Evolutionary conservation across 2,329 filamentous ascomycete species (phyloP).

Genomic region (Ophiosphaerella narmari): DNA sequence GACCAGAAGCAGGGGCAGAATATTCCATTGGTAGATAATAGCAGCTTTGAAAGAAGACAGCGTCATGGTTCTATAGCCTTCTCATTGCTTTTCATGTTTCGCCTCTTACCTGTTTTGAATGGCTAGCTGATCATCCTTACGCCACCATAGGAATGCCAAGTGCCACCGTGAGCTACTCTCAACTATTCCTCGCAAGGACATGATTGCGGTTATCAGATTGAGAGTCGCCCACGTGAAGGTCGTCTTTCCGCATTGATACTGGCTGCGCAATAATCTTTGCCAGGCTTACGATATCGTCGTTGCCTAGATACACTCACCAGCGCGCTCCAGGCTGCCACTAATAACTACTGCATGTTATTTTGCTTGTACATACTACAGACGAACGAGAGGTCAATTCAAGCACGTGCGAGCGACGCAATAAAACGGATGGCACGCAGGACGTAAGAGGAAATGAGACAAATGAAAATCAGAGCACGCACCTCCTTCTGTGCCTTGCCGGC

Average conservation of each 20-base stretch:
- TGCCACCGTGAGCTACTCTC: no score
- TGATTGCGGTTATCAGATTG: background rate
- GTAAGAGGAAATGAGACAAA: slow-evolving; percentile 24
- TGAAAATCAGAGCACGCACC: slow-evolving; percentile 33
- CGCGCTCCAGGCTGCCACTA: no score
- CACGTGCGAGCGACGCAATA: slow-evolving; percentile 1
- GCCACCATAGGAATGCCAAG: no score
- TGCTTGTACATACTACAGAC: background rate
- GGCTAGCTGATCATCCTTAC: no score
- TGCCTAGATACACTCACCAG: no score
- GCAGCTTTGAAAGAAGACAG: background rate
- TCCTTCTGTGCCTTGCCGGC: slow-evolving; percentile 19
- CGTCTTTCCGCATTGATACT: no score
- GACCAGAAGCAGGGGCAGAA: no score
- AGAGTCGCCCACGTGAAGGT: background rate
- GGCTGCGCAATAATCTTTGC: no score
- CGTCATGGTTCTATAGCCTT: background rate
- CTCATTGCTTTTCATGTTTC: no score
- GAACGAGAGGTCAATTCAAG: background rate
- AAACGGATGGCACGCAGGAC: slow-evolving; percentile 8
- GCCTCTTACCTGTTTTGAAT: no score
- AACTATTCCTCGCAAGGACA: background rate
- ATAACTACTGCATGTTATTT: background rate
- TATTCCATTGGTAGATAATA: no score
- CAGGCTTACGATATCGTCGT: no score